Percentiles rank a stretch among this genome's conserved stretches.
phyloP scores from a whole-genome alignment of 148 eudicot genomes.

The Chenopodium quinoa region DNA sequence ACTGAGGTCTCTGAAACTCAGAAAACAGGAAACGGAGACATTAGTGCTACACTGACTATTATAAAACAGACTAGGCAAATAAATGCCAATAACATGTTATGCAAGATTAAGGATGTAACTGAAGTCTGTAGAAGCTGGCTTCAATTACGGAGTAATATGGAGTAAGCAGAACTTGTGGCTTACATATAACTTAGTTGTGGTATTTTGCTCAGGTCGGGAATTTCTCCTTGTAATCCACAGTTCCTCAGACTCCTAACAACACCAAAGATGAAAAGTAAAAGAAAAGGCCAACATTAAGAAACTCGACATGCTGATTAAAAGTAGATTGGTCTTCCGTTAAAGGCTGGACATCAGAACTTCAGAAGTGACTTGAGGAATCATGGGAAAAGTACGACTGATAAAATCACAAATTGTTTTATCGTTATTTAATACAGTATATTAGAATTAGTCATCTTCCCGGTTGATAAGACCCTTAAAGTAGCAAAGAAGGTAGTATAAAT shows the following conservation, averaged over 20 bases:
- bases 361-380: background rate
- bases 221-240: conserved; percentile 64
- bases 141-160: background rate
- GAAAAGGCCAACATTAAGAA: background rate
- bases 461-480: background rate
- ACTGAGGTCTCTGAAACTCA: conserved; percentile 62
- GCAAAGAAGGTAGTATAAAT: background rate
- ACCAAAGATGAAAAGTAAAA: background rate
- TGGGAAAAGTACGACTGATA: background rate
- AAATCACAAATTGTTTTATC: too few relatives aligned
- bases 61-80: background rate
- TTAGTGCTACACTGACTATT: background rate
- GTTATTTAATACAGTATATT: too few relatives aligned
- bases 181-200: conserved; percentile 61
- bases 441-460: background rate
- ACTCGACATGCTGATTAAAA: background rate
- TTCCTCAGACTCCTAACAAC: conserved; percentile 78
- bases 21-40: conserved; percentile 12
- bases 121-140: background rate
- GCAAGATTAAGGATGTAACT: background rate
- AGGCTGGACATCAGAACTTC: background rate
- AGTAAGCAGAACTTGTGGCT: conserved; percentile 23
- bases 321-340: background rate
- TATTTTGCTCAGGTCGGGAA: conserved; percentile 67
- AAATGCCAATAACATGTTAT: too few relatives aligned